Evolutionary conservation across 2,329 filamentous ascomycete species (phyloP), one percentile per base, ranked within the genome.

Genomic region (Sclerotinia borealis): DNA sequence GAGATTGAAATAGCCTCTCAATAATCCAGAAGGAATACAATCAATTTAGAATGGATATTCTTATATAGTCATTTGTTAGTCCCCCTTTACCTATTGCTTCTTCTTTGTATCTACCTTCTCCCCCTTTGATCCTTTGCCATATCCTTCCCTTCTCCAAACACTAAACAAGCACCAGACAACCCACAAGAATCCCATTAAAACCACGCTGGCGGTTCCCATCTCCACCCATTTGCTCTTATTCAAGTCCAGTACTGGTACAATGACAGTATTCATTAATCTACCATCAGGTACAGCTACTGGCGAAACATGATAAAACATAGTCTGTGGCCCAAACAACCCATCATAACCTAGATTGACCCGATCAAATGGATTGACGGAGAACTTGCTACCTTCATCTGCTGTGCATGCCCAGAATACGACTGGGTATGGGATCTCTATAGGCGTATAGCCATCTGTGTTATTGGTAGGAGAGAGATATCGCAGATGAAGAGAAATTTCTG

Each of bases 351-450:
- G 71, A 72, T 91, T 85, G n/a, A 82, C 79, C 7, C 91, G 81
- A 74, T 97, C 93, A 75, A 98, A 98, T 0, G 93, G 93, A 71
- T 90, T 96, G 6, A 81, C 83, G 0, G 83, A 76, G 76, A 93
- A 90, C 70, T 90, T 88, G 0, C 81, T 81, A 0, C 83, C 85
- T 59, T 85, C 82, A 11, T 85, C 83, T 0, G 87, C 84, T 9
- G 83, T 80, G 72, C 93, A 98, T 0, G 92, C 92, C 93, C 93
- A 97, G 79, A 97, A 97, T 0, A 97, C 83, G 0, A 85, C 83
- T 0, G 93, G 93, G 78, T 89, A 93, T 0, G 93, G 90, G 0
- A 95, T 75, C n/a, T 85, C 77, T 1, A 87, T 75, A 5, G 79
- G 68, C 2, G 77, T 75, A 67, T 84, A 79, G 3, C 87, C 87